Base-by-base conservation (phyloP, 202 grass and related monocot species). In the Elaeis oleifera region DNA sequence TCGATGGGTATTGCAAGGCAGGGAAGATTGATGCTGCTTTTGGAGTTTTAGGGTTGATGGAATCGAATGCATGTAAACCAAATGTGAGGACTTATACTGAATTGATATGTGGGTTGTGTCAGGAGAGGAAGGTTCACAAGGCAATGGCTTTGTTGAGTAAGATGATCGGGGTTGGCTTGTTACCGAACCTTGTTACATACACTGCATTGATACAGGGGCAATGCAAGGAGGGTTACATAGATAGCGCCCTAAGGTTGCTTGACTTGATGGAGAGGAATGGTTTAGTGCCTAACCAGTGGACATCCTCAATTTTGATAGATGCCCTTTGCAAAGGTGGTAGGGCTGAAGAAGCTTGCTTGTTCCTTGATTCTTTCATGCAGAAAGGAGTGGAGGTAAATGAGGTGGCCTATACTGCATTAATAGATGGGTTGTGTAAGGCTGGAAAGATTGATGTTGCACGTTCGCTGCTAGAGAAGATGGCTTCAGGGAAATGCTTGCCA, bases 141-240 rank as follows among this genome's bases (percentile, higher is more conserved):
- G 86, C 90, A 8, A 95, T 95, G 90, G 60, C 80, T 49, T 58
- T 90, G 25, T 90, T 84, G 62, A 65, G 77, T 52, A 88, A 56
- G 68, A 95, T 95, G 86, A 55, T 87, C 24, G 65, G 84, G 50
- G 78, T 20, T 53, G 78, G 83, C 56, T 72, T 90, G 61, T 69
- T 51, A 13, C 72, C 83, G 36, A 87, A 95, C 76, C 70, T 82
- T 32, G 78, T 87, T 22, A 95, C 86, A 28, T 95, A 87, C 71
- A 85, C 83, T 51, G 58, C 86, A 44, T 80, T 95, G 72, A 87
- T 95, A 68, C 86, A 95, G 74, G 90, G 83, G 7, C 83, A 95
- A 59, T 95, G 83, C 60, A 84, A 66, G 23, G 39, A 78, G 28
- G 86, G 90, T 20, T 68, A 89, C 22, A 63, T 87, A 54, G 65